Evolutionary conservation across 768 basidiomycete genomes (phyloP), one percentile per base, ranked within the genome.

Genomic region (Leucocoprinus leucothites): DNA sequence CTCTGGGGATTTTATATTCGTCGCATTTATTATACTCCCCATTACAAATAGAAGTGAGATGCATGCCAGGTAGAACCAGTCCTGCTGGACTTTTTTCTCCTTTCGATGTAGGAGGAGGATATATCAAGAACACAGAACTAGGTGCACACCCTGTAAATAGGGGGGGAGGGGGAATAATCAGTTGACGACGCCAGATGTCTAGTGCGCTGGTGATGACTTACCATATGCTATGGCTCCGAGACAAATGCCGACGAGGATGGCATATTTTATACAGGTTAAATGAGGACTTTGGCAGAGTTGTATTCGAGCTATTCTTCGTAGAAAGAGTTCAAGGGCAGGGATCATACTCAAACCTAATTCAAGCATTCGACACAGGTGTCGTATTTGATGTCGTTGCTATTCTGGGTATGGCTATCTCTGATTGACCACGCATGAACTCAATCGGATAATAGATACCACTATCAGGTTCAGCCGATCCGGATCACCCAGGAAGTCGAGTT

Each of bases 171-270:
- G n/a, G n/a, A n/a, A n/a, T n/a, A n/a, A n/a, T n/a, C n/a, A n/a
- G 38, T 47, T 21, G 53, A 55, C 38, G 16, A 48, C 22, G 11
- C 25, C 22, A 14, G 13, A 18, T 34, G 26, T 44, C 11, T 40
- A 31, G 31, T 11, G 47, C 2, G 13, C 22, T 2, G 41, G 38
- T 6, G 21, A 3, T 24, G 28, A 46, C 56, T 50, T 49, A 58
- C 65, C 65, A 43, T 63, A 65, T n/a, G 59, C 61, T 19, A 65
- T 59, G 28, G 54, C 57, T 16, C 46, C 58, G n/a, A 65, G 56
- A 36, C 63, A 52, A 8, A 60, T 44, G 14, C 64, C 64, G 26
- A 60, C 52, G 13, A 65, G 46, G 48, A 55, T 62, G 42, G 63
- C 59, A 1, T 56, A 51, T 44, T 65, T 49, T 41, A 56, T 58